Evolutionary conservation across 192 early-diverging fungal species (phyloP).

Genomic region (Globomyces pollinis-pini): DNA sequence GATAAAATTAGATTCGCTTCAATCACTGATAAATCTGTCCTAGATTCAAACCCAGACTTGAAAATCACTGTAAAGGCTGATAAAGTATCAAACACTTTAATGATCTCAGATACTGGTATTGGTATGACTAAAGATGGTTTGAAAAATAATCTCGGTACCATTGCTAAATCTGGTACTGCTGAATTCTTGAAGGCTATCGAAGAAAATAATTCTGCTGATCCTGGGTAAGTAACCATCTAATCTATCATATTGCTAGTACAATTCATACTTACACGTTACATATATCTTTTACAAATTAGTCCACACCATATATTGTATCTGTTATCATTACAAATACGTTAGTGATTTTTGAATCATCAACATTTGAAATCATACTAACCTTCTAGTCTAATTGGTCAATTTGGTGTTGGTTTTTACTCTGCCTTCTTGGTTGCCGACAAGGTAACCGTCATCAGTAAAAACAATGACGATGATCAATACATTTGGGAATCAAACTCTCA

Average conservation of each 20-base stretch:
- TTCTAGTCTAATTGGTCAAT: conserved; percentile 98
- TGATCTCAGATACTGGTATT: conserved; percentile 87
- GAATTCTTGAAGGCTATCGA: conserved; percentile 79
- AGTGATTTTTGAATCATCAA: conserved; percentile 38
- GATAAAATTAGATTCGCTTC: conserved; percentile 84
- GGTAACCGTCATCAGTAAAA: conserved; percentile 85
- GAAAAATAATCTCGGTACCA: conserved; percentile 87
- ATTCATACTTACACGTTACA: not conserved
- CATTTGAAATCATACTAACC: too few species aligned
- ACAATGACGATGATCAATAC: conserved; percentile 78
- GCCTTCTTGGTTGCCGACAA: conserved; percentile 90
- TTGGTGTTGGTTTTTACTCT: conserved; percentile 99
- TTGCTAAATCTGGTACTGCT: conserved; percentile 87
- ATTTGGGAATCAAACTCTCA: conserved; percentile 94
- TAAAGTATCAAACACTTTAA: conserved; percentile 62
- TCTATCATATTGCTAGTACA: too few species aligned
- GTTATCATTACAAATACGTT: conserved; percentile 3
- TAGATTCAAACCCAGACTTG: conserved; percentile 58
- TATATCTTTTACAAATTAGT: not conserved
- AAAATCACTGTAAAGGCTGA: conserved; percentile 78
- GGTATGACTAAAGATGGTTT: conserved; percentile 91
- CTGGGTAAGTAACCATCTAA: too few species aligned
- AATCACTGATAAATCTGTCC: conserved; percentile 59
- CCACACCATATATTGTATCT: not conserved
- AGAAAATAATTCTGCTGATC: conserved; percentile 47